Conservation (phyloP, 2,329 filamentous ascomycete genomes). For the Neophaeococcomyces mojaviensis region DNA sequence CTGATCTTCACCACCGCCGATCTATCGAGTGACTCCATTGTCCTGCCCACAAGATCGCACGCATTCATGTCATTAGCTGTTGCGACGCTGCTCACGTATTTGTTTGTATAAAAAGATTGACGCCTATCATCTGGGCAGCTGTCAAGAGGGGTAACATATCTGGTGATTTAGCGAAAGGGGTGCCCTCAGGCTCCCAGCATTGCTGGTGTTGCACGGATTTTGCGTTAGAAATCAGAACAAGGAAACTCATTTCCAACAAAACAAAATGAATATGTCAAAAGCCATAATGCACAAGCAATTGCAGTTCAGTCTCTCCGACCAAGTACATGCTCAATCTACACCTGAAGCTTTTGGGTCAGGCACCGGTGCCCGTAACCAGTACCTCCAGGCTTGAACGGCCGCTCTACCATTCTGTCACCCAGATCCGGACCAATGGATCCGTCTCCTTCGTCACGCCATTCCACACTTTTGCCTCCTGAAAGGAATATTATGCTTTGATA, state of each 20-base stretch:
- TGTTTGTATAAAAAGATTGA: background rate
- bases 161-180: no score
- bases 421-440: slow-evolving; percentile 1
- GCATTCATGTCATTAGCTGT: background rate
- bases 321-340: no score
- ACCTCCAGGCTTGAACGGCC: background rate
- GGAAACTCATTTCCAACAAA: no score
- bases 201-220: no score
- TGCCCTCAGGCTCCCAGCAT: no score
- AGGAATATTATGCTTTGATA: background rate
- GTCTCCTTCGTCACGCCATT: background rate
- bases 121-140: background rate
- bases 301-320: no score
- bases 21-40: background rate
- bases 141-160: background rate
- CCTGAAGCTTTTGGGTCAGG: no score
- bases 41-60: background rate
- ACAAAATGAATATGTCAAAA: no score
- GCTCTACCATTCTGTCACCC: background rate
- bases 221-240: no score
- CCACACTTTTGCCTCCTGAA: background rate
- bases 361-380: no score
- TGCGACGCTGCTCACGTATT: background rate
- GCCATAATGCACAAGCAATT: no score
- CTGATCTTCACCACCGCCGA: slow-evolving; percentile 52